A percentile compares a stretch with the other conserved stretches of the same genome.
phyloP scores from a whole-genome alignment of 2,329 filamentous ascomycete species.

The Waltergamsia citrina region DNA sequence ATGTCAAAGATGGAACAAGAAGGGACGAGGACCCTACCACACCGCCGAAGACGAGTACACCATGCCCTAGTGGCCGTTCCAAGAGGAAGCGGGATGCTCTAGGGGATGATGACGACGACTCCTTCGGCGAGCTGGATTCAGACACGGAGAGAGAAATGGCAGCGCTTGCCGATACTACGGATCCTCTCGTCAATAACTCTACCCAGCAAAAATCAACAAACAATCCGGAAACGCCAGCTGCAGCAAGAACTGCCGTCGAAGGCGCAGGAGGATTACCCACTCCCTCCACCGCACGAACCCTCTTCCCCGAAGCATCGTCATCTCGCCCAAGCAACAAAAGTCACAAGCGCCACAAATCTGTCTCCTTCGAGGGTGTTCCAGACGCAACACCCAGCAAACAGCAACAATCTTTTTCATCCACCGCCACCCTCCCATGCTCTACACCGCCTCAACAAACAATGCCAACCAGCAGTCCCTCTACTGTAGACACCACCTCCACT shows the following conservation, averaged over 20 bases:
- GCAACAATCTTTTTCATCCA: slow-evolving; percentile 8
- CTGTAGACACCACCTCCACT: slow-evolving; percentile 19
- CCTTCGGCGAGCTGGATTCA: slow-evolving; percentile 22
- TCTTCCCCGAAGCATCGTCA: slow-evolving; percentile 18
- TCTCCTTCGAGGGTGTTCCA: slow-evolving; percentile 15
- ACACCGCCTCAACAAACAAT: no score
- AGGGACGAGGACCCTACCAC: background rate
- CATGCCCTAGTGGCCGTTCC: slow-evolving; percentile 3
- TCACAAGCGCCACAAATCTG: slow-evolving; percentile 22
- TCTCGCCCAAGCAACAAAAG: background rate
- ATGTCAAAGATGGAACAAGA: background rate
- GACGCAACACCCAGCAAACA: slow-evolving; percentile 6
- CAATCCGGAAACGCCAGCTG: slow-evolving; percentile 15
- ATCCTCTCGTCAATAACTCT: slow-evolving; percentile 3
- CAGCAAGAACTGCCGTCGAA: slow-evolving; percentile 10
- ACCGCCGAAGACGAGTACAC: background rate
- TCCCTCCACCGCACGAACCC: slow-evolving; percentile 23
- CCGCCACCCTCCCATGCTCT: slow-evolving; percentile 1
- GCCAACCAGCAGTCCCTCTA: slow-evolving; percentile 7
- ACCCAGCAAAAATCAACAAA: no score
- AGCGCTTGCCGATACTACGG: slow-evolving; percentile 18
- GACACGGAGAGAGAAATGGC: slow-evolving; percentile 28
- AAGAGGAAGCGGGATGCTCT: slow-evolving; percentile 18
- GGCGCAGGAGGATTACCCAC: slow-evolving; percentile 17
- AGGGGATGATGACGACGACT: slow-evolving; percentile 13